Conservation (phyloP, 169 alveolate genomes). For the Eimeria brunetti region DNA sequence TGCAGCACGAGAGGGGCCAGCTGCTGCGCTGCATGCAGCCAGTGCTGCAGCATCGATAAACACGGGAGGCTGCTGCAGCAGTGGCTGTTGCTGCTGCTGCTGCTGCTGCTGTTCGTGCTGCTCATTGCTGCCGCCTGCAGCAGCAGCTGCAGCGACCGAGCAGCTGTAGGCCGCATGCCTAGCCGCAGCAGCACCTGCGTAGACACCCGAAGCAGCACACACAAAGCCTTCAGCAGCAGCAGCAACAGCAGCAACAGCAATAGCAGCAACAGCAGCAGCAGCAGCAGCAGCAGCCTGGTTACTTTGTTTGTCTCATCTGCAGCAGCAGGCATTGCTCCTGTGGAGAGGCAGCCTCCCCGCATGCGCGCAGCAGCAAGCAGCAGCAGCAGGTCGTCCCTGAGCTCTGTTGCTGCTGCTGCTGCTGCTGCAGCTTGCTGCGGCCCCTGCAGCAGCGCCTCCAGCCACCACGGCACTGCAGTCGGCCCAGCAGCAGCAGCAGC, state of each 20-base stretch:
- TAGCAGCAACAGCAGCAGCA: constrained; percentile 5
- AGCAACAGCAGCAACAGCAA: constrained; percentile 40
- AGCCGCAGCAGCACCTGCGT: constrained; percentile 50
- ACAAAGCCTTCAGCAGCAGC: neutral
- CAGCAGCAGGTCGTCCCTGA: constrained; percentile 44
- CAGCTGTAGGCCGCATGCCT: constrained; percentile 24
- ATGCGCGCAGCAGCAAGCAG: constrained; percentile 41
- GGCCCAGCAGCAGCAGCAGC: too few species aligned
- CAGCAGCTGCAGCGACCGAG: constrained; percentile 55
- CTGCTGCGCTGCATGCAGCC: constrained; percentile 61
- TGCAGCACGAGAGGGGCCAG: constrained; percentile 42
- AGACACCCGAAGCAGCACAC: neutral
- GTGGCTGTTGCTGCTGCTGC: constrained; percentile 48
- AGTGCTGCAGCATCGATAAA: constrained; percentile 14
- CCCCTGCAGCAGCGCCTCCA: constrained; percentile 37
- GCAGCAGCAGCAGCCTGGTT: neutral
- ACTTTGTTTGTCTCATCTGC: constrained; percentile 31
- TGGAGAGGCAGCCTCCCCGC: neutral
- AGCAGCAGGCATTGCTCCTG: constrained; percentile 16
- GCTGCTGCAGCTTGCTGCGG: constrained; percentile 25
- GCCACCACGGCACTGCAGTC: constrained; percentile 53
- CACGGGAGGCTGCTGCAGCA: constrained; percentile 22
- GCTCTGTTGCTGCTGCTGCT: constrained; percentile 33
- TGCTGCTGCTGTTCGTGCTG: constrained; percentile 45
- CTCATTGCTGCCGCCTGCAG: constrained; percentile 35